phyloP scores from a whole-genome alignment of 163 green algal genomes.

The Chlorella variabilis region DNA sequence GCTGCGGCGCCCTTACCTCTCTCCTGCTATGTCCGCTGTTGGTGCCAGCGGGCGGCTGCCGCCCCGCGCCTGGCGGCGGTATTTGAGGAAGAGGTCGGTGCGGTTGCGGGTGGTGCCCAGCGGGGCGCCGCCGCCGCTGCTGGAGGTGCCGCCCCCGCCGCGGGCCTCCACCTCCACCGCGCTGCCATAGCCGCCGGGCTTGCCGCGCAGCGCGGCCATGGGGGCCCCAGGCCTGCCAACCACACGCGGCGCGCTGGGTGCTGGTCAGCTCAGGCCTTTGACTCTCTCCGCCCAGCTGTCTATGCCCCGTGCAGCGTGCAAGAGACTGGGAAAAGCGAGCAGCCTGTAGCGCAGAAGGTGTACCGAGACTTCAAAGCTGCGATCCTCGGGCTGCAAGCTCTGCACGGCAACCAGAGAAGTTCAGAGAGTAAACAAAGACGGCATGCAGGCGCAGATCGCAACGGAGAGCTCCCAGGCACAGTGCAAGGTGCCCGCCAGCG shows the following conservation, averaged over 20 bases:
- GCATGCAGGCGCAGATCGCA: too few relatives aligned
- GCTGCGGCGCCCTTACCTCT: conserved; percentile 1
- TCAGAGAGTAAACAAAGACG: too few relatives aligned
- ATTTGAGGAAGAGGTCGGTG: conserved; percentile 67
- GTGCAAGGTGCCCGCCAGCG: too few relatives aligned
- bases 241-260: background rate
- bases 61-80: conserved; percentile 50
- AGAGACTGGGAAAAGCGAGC: too few relatives aligned
- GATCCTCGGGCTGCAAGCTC: too few relatives aligned
- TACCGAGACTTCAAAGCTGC: too few relatives aligned
- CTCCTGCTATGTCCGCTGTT: background rate
- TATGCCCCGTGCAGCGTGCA: too few relatives aligned
- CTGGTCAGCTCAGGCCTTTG: background rate
- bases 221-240: background rate
- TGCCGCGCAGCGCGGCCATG: conserved; percentile 12
- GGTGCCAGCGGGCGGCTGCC: conserved; percentile 24
- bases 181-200: conserved; percentile 16
- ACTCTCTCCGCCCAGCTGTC: background rate
- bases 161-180: conserved; percentile 23
- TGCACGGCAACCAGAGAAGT: too few relatives aligned
- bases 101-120: conserved; percentile 61
- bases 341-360: too few relatives aligned
- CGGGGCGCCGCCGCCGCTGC: background rate
- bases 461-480: too few relatives aligned
- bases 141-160: conserved; percentile 22